Percentiles rank a stretch among this genome's conserved stretches.
Conservation (phyloP, 495 filamentous ascomycete genomes). For the Neurospora tetraspora region DNA sequence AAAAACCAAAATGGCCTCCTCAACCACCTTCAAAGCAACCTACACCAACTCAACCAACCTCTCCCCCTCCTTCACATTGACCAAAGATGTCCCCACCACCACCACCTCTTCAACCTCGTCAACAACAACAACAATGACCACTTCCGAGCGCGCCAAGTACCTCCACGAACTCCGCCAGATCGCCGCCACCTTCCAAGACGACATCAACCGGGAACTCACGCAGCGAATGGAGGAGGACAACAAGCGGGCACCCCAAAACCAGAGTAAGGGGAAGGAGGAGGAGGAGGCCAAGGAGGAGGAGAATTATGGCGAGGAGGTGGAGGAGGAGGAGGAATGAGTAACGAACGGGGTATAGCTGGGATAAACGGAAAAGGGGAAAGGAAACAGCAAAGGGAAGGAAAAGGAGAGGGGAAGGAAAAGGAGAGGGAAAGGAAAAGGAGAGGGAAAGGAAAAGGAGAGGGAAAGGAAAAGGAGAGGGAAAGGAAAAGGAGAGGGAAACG, state of each 20-base stretch:
- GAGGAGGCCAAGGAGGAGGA: conserved; percentile 78
- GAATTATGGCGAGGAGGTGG: conserved; percentile 75
- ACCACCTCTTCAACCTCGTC: conserved; percentile 4
- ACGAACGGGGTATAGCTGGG: no score
- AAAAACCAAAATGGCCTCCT: conserved; percentile 6
- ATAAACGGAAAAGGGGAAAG: background rate
- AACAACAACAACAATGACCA: conserved; percentile 4
- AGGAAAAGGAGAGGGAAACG: no score
- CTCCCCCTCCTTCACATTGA: conserved; percentile 31
- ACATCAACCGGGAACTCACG: conserved; percentile 77
- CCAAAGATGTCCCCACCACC: conserved; percentile 28
- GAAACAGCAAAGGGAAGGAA: no score
- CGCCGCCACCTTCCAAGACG: conserved; percentile 52
- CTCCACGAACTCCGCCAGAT: conserved; percentile 55
- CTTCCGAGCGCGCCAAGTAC: conserved; percentile 46
- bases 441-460: background rate
- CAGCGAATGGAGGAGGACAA: conserved; percentile 85
- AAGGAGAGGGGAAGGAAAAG: no score
- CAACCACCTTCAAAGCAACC: conserved; percentile 29
- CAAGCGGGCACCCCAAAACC: conserved; percentile 18
- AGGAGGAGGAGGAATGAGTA: conserved; percentile 34
- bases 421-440: no score
- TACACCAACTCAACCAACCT: conserved; percentile 49
- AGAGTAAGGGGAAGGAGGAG: conserved; percentile 36
- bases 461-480: no score